Base-by-base conservation (phyloP, 306 rosid genomes). In the Abrus precatorius region DNA sequence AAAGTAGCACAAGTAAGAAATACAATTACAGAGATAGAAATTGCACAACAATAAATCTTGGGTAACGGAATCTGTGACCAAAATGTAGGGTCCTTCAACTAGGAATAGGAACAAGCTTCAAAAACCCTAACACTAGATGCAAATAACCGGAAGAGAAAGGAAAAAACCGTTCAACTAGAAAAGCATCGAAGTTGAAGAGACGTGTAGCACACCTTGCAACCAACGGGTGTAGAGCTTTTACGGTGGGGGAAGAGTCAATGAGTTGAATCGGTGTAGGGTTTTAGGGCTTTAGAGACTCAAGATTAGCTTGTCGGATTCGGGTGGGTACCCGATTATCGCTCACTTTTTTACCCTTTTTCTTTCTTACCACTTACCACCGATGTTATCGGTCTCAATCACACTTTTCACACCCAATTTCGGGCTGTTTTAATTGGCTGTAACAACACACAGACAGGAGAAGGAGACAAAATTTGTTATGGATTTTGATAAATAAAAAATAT, bases 211-310 rank as follows among this genome's bases (percentile, higher is more conserved):
- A 78, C 83, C 76, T 57, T 60, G 57, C 5, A 10, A 69, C 0
- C 2, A 54, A 28, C n/a, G 43, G 20, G 5, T 29, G 11, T 0
- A 2, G 65, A 61, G 33, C 9, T 10, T 30, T 40, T 20, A 3
- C 9, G 65, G 29, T 34, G 0, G 3, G 79, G 40, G 12, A 38
- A 65, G 68, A 34, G 68, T 61, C 11, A 11, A 65, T 11, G 64
- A 57, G 81, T 65, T 75, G 2, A 8, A 14, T 0, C 10, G 75
- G 12, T 34, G 8, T 36, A 69, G 82, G 86, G 86, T 69, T 82
- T 83, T 83, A 83, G 82, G 61, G 66, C 36, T 70, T 70, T 57
- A 28, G 66, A 28, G 48, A 14, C 1, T 32, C 56, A n/a, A 52
- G 12, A 65, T 65, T 64, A 0, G 28, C n/a, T 0, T 56, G 11